These are phyloP conservation scores for Stevia rebaudiana DNA, from an alignment of 140 eudicot species.

Conservation along the genomic window DNA sequence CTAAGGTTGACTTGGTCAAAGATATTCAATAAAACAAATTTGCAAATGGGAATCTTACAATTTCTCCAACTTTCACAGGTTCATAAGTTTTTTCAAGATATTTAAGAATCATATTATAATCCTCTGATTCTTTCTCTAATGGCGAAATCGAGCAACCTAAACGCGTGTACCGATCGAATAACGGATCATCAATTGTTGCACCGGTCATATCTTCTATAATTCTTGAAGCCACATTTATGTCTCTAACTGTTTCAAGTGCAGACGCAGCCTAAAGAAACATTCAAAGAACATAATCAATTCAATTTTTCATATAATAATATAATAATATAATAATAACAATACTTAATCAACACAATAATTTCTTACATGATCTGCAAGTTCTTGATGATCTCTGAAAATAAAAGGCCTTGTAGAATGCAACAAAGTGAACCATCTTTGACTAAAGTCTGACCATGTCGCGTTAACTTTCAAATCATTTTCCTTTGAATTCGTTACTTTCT, in stretches of 20 bases:
- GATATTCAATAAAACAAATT: not conserved
- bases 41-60: constrained; percentile 34
- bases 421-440: constrained; percentile 76
- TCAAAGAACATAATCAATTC: not conserved
- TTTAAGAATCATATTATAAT: constrained; percentile 62
- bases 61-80: constrained; percentile 80
- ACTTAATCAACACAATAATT: no score
- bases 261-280: constrained; percentile 77
- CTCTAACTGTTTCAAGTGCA: constrained; percentile 58
- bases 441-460: constrained; percentile 74
- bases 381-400: constrained; percentile 42
- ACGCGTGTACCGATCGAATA: constrained; percentile 49
- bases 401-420: constrained; percentile 74
- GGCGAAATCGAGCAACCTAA: constrained; percentile 60
- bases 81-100: constrained; percentile 80
- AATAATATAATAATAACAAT: no score
- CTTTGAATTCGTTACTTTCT: constrained; percentile 19
- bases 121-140: constrained; percentile 54
- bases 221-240: constrained; percentile 65
- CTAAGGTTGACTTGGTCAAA: not conserved
- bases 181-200: constrained; percentile 65
- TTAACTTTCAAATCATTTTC: constrained; percentile 26
- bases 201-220: constrained; percentile 74
- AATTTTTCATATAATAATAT: not conserved
- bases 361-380: constrained; percentile 72